phyloP scores from a whole-genome alignment of 345 rosid species.

The Sonneratia alba region DNA sequence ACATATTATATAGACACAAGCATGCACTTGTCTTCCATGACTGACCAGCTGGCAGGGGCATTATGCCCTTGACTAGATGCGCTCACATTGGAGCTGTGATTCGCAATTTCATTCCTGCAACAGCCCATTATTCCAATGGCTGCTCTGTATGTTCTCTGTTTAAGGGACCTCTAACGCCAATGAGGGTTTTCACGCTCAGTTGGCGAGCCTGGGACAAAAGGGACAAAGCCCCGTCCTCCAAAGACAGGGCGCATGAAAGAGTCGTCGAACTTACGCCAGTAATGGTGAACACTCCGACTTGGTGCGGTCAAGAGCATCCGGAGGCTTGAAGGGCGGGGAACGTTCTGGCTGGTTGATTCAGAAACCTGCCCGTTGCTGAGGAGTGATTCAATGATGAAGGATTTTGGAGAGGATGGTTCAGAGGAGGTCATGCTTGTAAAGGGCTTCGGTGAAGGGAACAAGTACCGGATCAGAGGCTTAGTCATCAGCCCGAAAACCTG shows the following conservation, averaged over 20 bases:
- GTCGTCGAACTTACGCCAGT: constrained; percentile 72
- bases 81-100: background rate
- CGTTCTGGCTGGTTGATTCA: constrained; percentile 15
- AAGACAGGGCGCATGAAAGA: constrained; percentile 86
- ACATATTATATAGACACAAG: background rate
- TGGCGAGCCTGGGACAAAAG: constrained; percentile 57
- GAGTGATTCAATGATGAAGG: constrained; percentile 48
- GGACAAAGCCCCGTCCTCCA: constrained; percentile 81
- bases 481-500: constrained; percentile 89
- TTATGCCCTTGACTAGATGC: too few relatives aligned
- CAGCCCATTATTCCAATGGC: background rate
- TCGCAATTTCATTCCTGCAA: background rate
- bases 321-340: constrained; percentile 29
- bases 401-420: constrained; percentile 45
- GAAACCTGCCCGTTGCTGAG: constrained; percentile 31
- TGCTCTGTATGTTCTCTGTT: background rate
- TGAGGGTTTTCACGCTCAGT: constrained; percentile 29
- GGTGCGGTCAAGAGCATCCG: constrained; percentile 56
- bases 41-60: background rate
- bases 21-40: background rate
- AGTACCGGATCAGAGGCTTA: constrained; percentile 61
- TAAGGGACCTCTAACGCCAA: constrained; percentile 19
- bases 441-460: constrained; percentile 54
- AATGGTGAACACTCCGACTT: constrained; percentile 62
- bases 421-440: constrained; percentile 36